Evolutionary conservation across 2,329 filamentous ascomycete genomes (phyloP).

Genomic region (Torrubiellomyces zombiae): DNA sequence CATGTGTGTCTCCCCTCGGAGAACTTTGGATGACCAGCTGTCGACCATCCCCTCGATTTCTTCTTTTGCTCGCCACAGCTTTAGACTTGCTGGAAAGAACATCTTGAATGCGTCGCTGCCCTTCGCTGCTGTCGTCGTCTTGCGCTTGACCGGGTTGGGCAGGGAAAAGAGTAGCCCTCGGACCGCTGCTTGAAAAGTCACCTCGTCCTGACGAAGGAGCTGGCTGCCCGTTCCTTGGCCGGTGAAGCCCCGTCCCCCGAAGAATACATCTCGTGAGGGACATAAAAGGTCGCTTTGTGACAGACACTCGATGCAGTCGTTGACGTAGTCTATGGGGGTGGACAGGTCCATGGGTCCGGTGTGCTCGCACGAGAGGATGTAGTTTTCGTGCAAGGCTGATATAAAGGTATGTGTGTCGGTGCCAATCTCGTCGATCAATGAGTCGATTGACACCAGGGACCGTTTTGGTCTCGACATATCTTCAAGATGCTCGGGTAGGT

Average conservation of each 20-base stretch:
- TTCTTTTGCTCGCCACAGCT: conserved; percentile 69
- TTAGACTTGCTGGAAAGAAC: conserved; percentile 77
- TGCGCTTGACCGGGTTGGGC: conserved; percentile 70
- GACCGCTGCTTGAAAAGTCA: conserved; percentile 81
- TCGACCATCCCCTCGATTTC: conserved; percentile 63
- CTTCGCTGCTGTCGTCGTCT: conserved; percentile 26
- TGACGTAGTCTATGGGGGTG: conserved; percentile 59
- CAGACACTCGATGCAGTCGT: conserved; percentile 70
- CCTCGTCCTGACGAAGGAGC: conserved; percentile 76
- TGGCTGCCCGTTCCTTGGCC: conserved; percentile 49
- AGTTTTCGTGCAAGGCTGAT: conserved; percentile 86
- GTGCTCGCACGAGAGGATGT: conserved; percentile 63
- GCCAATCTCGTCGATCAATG: conserved; percentile 80
- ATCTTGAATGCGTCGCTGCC: conserved; percentile 60
- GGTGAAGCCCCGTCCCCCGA: conserved; percentile 38
- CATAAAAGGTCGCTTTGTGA: conserved; percentile 80
- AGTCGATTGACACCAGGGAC: conserved; percentile 52
- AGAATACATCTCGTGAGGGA: conserved; percentile 52
- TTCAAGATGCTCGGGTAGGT: conserved; percentile 41
- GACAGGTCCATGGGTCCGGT: conserved; percentile 29
- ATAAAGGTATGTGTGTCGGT: conserved; percentile 86
- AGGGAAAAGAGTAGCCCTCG: conserved; percentile 73
- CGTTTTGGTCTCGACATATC: conserved; percentile 40
- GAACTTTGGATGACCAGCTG: conserved; percentile 45
- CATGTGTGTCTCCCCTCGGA: conserved; percentile 32